Evolutionary conservation across 2,329 filamentous ascomycete genomes (phyloP), one percentile per base, ranked within the genome.

Genomic region (Pseudocercospora pini-densiflorae): DNA sequence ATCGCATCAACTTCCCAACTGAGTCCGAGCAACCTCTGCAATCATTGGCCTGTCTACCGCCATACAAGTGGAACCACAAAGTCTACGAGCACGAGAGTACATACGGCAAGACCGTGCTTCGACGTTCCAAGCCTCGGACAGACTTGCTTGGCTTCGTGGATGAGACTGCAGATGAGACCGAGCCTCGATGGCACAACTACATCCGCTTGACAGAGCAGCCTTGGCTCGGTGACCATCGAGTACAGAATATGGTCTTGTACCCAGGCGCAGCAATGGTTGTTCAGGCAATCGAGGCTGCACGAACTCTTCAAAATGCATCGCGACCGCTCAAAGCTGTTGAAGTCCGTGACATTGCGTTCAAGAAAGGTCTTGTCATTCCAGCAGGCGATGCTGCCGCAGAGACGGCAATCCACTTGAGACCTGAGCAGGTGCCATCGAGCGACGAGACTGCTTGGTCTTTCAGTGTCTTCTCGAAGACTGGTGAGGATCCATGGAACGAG

Each of bases 281-380:
- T 24, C 67, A 68, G 64, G 71, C 70, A 14, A 40, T 72, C 12
- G 71, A 73, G 55, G 71, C 70, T 19, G 67, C 64, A 12, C 36
- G 47, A 55, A 67, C 36, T 23, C 67, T 24, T 59, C 59, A 29
- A 47, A 59, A 24, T 43, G 33, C 12, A 36, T 63, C 21, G 49
- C 45, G 27, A 43, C 33, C 19, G 19, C 63, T 19, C 57, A 57
- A 33, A 81, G 81, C 0, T 83, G 81, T 51, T 57, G 80, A 85
- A 63, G 78, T 87, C 19, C 77, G 73, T 8, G 71, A 83, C 54
- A 80, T 88, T 16, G n/a, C 45, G 5, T 47, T 67, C 29, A 40
- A 59, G 58, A 51, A 59, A 10, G 60, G 43, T 21, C 62, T 68
- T 2, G 57, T 68, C 7, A 57, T 68, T 27, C 66, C 62, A 33